phyloP scores from a whole-genome alignment of 495 filamentous ascomycete species.

The Tetracladium marchalianum region DNA sequence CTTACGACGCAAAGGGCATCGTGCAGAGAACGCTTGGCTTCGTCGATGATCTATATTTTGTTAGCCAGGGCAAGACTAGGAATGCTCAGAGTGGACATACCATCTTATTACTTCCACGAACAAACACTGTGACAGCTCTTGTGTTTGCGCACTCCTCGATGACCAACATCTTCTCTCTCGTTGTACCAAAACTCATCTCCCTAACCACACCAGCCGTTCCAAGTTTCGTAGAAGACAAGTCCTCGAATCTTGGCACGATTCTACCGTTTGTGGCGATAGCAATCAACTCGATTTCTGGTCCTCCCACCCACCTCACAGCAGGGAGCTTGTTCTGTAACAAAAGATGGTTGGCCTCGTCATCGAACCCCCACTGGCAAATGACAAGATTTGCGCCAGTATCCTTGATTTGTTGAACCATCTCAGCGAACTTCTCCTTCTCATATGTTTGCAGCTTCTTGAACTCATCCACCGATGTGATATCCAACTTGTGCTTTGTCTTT shows the following conservation, averaged over 20 bases:
- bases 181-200: constrained; percentile 94
- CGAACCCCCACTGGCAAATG: constrained; percentile 99
- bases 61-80: constrained; percentile 12
- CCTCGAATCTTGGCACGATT: constrained; percentile 96
- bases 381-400: constrained; percentile 94
- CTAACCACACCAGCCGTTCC: constrained; percentile 83
- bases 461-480: constrained; percentile 94
- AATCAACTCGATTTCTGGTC: constrained; percentile 96
- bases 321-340: constrained; percentile 92
- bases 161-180: constrained; percentile 97
- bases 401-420: constrained; percentile 99
- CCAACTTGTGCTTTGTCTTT: constrained; percentile 99
- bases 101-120: constrained; percentile 99
- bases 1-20: constrained; percentile 97
- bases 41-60: constrained; percentile 76
- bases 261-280: constrained; percentile 96
- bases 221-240: constrained; percentile 81
- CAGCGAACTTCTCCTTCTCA: constrained; percentile 88
- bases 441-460: constrained; percentile 95
- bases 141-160: constrained; percentile 99
- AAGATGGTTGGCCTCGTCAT: constrained; percentile 97
- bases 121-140: constrained; percentile 88
- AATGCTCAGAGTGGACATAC: constrained; percentile 34
- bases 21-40: constrained; percentile 94
- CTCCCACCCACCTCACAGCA: constrained; percentile 95